Conservation (phyloP, 306 rosid genomes). For the Acacia melanoxylon region DNA sequence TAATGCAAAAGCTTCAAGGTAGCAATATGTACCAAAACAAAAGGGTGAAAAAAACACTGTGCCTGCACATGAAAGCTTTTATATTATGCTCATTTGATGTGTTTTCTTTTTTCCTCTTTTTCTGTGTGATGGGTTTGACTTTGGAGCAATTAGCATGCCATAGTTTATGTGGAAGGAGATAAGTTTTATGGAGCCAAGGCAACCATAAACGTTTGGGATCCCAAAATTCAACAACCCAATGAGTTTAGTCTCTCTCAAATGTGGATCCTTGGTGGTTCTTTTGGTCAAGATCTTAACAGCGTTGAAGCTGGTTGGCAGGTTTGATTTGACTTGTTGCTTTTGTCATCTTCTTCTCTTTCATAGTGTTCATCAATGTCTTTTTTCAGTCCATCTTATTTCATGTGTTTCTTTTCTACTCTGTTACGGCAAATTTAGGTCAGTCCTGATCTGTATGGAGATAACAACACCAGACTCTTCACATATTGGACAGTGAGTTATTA, state of each 20-base stretch:
- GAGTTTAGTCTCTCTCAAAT: constrained; percentile 67
- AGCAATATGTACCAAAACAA: not conserved
- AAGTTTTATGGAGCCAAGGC: constrained; percentile 59
- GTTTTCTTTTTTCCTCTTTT: constrained; percentile 17
- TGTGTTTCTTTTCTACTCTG: constrained; percentile 18
- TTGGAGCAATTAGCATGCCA: constrained; percentile 56
- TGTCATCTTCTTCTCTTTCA: constrained; percentile 34
- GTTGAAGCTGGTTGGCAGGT: constrained; percentile 77
- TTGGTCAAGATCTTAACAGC: constrained; percentile 58
- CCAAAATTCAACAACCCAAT: constrained; percentile 51
- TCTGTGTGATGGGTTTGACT: constrained; percentile 24
- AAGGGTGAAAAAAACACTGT: not conserved
- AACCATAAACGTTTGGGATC: constrained; percentile 66
- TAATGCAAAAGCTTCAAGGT: not conserved
- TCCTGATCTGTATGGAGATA: constrained; percentile 60
- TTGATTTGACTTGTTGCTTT: constrained; percentile 5
- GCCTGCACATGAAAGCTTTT: not conserved
- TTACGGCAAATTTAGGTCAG: constrained; percentile 44
- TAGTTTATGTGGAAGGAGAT: constrained; percentile 55
- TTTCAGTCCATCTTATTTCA: constrained; percentile 19
- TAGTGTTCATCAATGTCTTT: not conserved
- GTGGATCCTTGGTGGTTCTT: constrained; percentile 52
- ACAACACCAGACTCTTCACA: constrained; percentile 58
- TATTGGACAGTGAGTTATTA: constrained; percentile 56
- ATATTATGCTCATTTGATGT: constrained; percentile 14